phyloP scores from a whole-genome alignment of 148 eudicot genomes.

The Oxyria digyna region DNA sequence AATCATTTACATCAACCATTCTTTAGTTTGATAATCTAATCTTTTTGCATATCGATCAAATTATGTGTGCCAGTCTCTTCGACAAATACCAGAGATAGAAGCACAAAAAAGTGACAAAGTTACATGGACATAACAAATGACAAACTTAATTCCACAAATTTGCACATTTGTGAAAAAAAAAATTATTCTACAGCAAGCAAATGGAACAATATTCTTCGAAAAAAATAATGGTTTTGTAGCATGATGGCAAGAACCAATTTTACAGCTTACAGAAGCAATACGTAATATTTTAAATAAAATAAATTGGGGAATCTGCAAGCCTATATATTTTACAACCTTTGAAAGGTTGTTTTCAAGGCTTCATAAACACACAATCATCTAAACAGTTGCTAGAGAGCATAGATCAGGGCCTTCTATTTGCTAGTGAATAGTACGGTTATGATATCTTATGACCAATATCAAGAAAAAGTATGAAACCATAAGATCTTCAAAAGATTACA shows the following conservation, averaged over 20 bases:
- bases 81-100: neutral
- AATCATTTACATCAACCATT: neutral
- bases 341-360: neutral
- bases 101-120: neutral
- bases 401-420: neutral
- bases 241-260: neutral
- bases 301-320: neutral
- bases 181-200: neutral
- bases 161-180: neutral
- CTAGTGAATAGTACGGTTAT: neutral
- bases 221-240: neutral
- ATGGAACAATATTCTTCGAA: neutral
- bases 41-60: neutral
- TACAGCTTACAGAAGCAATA: neutral
- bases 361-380: neutral
- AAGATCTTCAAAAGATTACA: neutral
- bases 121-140: neutral
- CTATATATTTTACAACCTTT: neutral
- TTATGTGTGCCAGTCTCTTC: neutral
- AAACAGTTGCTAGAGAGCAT: neutral
- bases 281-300: neutral
- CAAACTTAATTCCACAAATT: neutral
- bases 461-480: neutral
- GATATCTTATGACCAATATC: neutral
- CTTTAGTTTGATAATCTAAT: neutral